These are phyloP conservation scores for Rhodotorula glutinis DNA, from an alignment of 1,284 basidiomycete species.

Conservation along the genomic window DNA sequence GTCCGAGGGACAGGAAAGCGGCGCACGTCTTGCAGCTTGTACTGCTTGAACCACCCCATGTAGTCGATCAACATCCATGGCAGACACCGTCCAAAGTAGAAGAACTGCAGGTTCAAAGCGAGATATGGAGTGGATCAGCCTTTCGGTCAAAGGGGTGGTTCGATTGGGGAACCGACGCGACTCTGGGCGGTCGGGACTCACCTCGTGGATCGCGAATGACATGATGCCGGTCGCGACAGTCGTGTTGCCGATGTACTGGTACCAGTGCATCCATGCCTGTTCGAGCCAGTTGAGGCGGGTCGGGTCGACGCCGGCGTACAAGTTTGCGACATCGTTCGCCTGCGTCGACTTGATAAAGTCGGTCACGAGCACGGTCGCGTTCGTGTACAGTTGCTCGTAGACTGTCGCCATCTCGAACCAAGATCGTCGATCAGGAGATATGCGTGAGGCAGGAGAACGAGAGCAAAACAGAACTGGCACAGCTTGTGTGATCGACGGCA, in stretches of 20 bases:
- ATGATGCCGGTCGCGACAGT: conserved; percentile 86
- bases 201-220: conserved; percentile 73
- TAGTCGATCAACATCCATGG: conserved; percentile 96
- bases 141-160: too few species aligned
- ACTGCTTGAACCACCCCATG: conserved; percentile 79
- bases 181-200: not conserved
- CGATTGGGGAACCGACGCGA: not conserved
- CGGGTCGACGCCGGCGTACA: conserved; percentile 57
- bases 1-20: not conserved
- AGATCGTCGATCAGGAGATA: not conserved
- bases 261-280: conserved; percentile 37
- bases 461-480: too few species aligned
- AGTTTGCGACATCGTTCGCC: conserved; percentile 43
- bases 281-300: conserved; percentile 69
- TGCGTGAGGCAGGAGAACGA: too few species aligned
- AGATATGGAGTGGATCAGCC: not conserved
- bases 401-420: conserved; percentile 25
- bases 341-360: conserved; percentile 41
- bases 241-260: conserved; percentile 62
- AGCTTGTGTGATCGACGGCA: not conserved
- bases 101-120: conserved; percentile 58
- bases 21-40: conserved; percentile 72
- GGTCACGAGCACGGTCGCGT: conserved; percentile 29
- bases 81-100: conserved; percentile 93
- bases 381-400: conserved; percentile 25